A percentile compares a stretch with the other conserved stretches of the same genome.
Conservation (phyloP, 257 asterid genomes). For the Solanum chiquidenum region DNA sequence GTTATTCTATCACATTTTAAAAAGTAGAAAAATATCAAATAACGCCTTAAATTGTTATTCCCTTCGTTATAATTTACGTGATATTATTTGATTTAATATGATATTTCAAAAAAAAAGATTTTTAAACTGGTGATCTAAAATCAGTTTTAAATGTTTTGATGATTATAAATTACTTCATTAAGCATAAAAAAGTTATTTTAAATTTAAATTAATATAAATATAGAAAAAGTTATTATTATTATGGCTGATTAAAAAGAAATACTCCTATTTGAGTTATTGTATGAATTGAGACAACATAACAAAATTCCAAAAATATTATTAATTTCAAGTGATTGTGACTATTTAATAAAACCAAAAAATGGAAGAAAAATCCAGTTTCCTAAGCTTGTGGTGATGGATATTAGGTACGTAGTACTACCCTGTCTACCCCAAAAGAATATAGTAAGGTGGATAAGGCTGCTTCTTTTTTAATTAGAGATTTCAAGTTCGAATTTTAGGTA, state of each 20-base stretch:
- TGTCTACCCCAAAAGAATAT: no score
- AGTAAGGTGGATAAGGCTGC: rapidly evolving
- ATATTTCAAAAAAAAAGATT: no score
- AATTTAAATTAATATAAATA: no score
- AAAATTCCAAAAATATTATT: not conserved
- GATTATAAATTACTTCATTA: no score
- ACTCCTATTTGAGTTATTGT: not conserved
- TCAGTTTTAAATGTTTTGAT: no score
- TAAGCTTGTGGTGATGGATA: not conserved
- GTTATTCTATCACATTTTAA: not conserved
- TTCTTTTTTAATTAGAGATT: no score
- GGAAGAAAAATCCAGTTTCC: not conserved
- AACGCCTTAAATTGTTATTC: not conserved
- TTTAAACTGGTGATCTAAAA: no score
- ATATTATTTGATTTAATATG: no score
- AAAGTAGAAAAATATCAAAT: not conserved
- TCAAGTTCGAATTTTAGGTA: no score
- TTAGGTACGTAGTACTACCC: not conserved
- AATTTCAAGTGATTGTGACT: not conserved
- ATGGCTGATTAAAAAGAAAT: not conserved
- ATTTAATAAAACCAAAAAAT: not conserved
- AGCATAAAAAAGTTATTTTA: no score
- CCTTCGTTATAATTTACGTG: no score
- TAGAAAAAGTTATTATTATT: no score
- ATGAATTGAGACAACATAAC: not conserved